Evolutionary conservation across 257 asterid genomes (phyloP).

Genomic region (Dorcoceras hygrometricum): DNA sequence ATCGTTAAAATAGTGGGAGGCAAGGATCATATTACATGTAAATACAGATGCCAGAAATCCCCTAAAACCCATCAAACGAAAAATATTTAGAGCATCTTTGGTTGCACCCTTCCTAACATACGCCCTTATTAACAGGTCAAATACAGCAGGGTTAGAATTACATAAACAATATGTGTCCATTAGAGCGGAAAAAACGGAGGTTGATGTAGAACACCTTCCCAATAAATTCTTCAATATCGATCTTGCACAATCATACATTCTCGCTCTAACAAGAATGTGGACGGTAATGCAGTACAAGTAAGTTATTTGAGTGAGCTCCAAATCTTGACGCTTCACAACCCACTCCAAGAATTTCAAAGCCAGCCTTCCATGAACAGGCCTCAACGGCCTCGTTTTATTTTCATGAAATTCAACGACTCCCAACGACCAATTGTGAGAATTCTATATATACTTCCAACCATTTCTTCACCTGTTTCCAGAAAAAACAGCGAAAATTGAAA

Average conservation of each 20-base stretch:
- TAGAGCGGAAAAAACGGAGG: constrained; percentile 52
- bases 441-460: constrained; percentile 54
- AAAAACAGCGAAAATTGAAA: too few species aligned
- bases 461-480: constrained; percentile 47
- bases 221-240: constrained; percentile 45
- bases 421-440: constrained; percentile 81
- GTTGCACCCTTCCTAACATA: constrained; percentile 47
- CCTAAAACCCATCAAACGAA: constrained; percentile 57
- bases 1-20: too few species aligned
- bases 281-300: constrained; percentile 70
- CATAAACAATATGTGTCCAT: constrained; percentile 79
- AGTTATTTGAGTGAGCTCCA: constrained; percentile 56
- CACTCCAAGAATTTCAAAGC: constrained; percentile 84
- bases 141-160: constrained; percentile 86
- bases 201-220: constrained; percentile 46
- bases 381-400: constrained; percentile 51
- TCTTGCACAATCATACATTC: constrained; percentile 70
- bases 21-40: constrained; percentile 78
- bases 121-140: constrained; percentile 77
- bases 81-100: constrained; percentile 52
- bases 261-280: constrained; percentile 81
- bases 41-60: constrained; percentile 66
- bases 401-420: constrained; percentile 87
- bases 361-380: constrained; percentile 84
- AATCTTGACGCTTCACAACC: constrained; percentile 75